phyloP scores from a whole-genome alignment of 192 early-diverging fungal species.

The Coemansia nantahalensis region DNA sequence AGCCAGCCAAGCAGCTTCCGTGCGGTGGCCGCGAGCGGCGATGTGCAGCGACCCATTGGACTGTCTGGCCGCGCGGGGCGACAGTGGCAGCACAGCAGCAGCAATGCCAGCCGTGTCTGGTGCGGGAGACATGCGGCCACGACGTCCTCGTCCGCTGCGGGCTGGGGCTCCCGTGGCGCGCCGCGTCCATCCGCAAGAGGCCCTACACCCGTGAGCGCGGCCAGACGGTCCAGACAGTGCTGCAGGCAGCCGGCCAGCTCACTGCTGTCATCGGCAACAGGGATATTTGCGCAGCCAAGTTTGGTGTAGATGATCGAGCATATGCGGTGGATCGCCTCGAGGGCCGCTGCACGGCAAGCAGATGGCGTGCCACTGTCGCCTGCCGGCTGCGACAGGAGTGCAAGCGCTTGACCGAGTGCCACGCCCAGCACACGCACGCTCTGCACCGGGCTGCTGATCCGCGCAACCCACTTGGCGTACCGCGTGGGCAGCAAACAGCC shows the following conservation, averaged over 20 bases:
- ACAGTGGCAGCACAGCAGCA: slow-evolving; percentile 11
- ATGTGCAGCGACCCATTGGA: too few species aligned
- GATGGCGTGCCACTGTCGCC: not conserved
- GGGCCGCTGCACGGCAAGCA: not conserved
- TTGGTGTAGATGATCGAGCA: slow-evolving; percentile 37
- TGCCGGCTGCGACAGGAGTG: not conserved
- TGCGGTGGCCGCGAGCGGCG: not conserved
- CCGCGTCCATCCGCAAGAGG: too few species aligned
- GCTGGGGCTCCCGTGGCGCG: not conserved
- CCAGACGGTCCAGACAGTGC: slow-evolving; percentile 19
- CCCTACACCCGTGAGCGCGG: not conserved
- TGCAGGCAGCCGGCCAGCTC: slow-evolving; percentile 5
- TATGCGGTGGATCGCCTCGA: slow-evolving; percentile 18
- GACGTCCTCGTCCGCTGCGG: not conserved
- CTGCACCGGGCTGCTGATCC: slow-evolving; percentile 30
- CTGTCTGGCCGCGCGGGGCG: not conserved
- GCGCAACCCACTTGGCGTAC: slow-evolving; percentile 50
- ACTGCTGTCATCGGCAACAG: not conserved
- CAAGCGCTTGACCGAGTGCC: slow-evolving; percentile 32
- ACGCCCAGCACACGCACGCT: slow-evolving; percentile 27
- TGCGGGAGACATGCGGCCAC: slow-evolving; percentile 2
- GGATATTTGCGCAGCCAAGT: slow-evolving; percentile 10
- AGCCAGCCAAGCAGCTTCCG: slow-evolving; percentile 9
- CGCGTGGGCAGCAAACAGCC: slow-evolving; percentile 10
- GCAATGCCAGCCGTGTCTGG: slow-evolving; percentile 23